Evolutionary conservation across 2,329 filamentous ascomycete genomes (phyloP), one percentile per base, ranked within the genome.

Genomic region (Trichoderma breve): DNA sequence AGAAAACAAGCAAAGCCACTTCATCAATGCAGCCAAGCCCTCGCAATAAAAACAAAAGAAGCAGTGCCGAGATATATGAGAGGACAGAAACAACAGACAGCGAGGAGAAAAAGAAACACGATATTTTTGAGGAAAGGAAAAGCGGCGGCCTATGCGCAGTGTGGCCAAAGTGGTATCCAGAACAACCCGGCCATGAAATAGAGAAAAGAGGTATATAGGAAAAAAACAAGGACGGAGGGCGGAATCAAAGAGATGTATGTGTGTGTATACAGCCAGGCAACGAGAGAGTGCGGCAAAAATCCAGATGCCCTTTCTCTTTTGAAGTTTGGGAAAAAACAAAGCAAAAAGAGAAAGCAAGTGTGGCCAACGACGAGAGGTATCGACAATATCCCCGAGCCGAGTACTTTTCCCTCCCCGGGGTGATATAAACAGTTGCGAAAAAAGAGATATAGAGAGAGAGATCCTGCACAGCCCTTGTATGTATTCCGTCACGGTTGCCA

Each of bases 121-220:
- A 43, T 1, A 24, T 32, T 32, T 60, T n/a, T 63, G 18, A 51
- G 32, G 28, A 53, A 69, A 69, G 36, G 64, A 68, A 68, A 72
- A 72, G 30, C 64, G 70, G 64, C 63, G 30, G 70, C 64, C 63
- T 34, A 60, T 61, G 43, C 55, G 70, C 64, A 72, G 28, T 51
- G 36, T 57, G 57, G 69, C 69, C 69, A 71, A 70, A 21, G 71
- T 75, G 74, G 70, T 81, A 81, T 81, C 80, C 80, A 80, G 78
- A 80, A 81, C 80, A 53, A 81, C 79, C 78, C 74, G 78, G 78
- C 78, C 76, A 73, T 74, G 12, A 18, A 47, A 5, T 5, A 58
- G 18, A 34, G 21, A 57, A 15, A 24, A 26, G 39, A 62, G 18
- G 60, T 18, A 34, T 47, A 60, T 21, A 32, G 36, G 15, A 47